A percentile compares a stretch with the other conserved stretches of the same genome.
These are phyloP conservation scores for Aspergillus sp. DNA, from an alignment of 2,329 filamentous ascomycete species.

Conservation along the genomic window DNA sequence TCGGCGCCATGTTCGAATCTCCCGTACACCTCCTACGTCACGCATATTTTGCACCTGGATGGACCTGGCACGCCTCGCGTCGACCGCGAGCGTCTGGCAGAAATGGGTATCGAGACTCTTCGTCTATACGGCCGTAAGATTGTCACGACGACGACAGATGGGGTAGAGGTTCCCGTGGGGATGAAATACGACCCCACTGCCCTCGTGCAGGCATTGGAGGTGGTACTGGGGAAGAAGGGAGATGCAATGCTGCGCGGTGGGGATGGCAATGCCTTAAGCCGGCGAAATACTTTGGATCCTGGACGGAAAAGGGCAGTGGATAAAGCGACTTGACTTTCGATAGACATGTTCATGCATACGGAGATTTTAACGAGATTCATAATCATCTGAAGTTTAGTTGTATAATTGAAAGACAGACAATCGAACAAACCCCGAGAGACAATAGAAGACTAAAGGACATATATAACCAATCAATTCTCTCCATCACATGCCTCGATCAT, in stretches of 20 bases:
- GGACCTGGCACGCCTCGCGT: slow-evolving; percentile 68
- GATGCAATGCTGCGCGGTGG: slow-evolving; percentile 48
- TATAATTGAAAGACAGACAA: too few relatives aligned
- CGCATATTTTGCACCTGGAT: slow-evolving; percentile 78
- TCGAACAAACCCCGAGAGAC: too few relatives aligned
- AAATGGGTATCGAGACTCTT: slow-evolving; percentile 73
- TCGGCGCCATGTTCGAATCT: slow-evolving; percentile 22
- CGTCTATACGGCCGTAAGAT: slow-evolving; percentile 70
- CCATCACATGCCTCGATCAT: background rate
- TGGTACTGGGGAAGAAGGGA: slow-evolving; percentile 67
- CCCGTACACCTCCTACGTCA: slow-evolving; percentile 70
- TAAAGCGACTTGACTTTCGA: background rate
- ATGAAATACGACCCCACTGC: slow-evolving; percentile 74
- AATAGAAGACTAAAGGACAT: too few relatives aligned
- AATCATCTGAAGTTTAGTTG: too few relatives aligned
- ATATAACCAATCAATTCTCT: too few relatives aligned
- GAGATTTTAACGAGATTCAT: too few relatives aligned
- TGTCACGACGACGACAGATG: slow-evolving; percentile 30
- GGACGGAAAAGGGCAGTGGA: slow-evolving; percentile 19
- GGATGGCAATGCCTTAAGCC: slow-evolving; percentile 44
- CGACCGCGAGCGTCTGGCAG: slow-evolving; percentile 61
- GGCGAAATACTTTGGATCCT: slow-evolving; percentile 58
- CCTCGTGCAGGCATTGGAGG: slow-evolving; percentile 71
- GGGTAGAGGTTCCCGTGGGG: slow-evolving; percentile 50
- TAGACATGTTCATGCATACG: too few relatives aligned